Evolutionary conservation across 83 land plant genomes (phyloP), one percentile per base, ranked within the genome.

Genomic region (Larix sibirica): DNA sequence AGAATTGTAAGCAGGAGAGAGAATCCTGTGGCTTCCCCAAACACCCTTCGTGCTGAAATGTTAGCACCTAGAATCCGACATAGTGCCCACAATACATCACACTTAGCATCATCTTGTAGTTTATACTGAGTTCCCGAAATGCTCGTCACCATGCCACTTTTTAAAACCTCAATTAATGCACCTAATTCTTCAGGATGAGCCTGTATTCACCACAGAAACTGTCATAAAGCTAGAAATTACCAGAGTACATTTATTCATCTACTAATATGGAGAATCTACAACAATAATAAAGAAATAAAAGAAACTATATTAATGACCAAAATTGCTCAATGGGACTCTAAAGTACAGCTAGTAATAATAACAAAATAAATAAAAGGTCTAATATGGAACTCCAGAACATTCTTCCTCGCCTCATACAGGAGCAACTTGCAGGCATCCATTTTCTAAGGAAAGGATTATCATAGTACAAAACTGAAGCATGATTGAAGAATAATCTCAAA

Each of bases 11-110:
- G 67, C 70, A 98, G 81, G 67, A 98, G 97, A 36, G 95, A 87
- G 85, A 98, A 96, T 24, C 99, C 99, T 77, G 97, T 93, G n/a
- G 91, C 93, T 86, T 97, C 98, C 79, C 98, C 95, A 89, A 98
- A 98, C 28, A 92, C 96, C 79, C 90, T 85, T 74, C 95, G 96
- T 60, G 94, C 90, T 68, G 96, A 87, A 83, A 40, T 83, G 83
- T 95, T 96, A 18, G 86, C 84, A 21, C 91, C 91, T 62, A 98
- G 77, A 59, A 96, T 91, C 20, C 97, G 96, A 95, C 96, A 96
- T 80, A 96, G 81, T 28, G 93, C 87, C 81, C 98, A 96, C 68
- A 98, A 84, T 17, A 89, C 87, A 79, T 98, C 99, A 83, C 95
- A 89, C 81, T 94, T 93, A 66, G 99, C 97, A 81, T 91, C 97